phyloP scores from a whole-genome alignment of 2,329 filamentous ascomycete genomes.

The Penicillium sp. region DNA sequence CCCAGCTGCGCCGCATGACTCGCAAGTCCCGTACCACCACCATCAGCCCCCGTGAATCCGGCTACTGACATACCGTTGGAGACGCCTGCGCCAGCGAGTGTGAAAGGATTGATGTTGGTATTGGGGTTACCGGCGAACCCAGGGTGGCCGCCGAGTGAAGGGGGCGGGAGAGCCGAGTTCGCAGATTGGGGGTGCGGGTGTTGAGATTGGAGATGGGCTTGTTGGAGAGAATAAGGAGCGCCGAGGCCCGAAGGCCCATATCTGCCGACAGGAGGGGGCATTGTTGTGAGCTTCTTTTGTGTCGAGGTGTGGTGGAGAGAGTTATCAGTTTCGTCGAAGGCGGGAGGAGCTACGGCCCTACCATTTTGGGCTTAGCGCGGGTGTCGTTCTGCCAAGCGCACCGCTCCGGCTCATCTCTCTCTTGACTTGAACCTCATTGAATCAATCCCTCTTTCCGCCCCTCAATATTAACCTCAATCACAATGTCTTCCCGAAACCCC shows the following conservation, averaged over 20 bases:
- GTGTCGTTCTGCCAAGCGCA: conserved; percentile 4
- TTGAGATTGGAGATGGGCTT: conserved; percentile 46
- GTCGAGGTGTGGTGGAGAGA: conserved; percentile 13
- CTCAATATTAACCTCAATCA: conserved; percentile 20
- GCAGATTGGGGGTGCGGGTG: conserved; percentile 45
- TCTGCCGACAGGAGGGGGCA: conserved; percentile 61
- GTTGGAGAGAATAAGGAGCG: conserved; percentile 58
- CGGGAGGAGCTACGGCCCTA: conserved; percentile 10
- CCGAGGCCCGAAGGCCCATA: conserved; percentile 60
- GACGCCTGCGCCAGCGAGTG: conserved; percentile 49
- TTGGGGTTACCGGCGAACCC: conserved; percentile 67
- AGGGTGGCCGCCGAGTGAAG: conserved; percentile 66
- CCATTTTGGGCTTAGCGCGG: conserved; percentile 35
- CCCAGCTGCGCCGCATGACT: conserved; percentile 87
- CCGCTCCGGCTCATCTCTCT: conserved; percentile 18
- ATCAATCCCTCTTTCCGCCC: neutral
- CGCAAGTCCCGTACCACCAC: conserved; percentile 69
- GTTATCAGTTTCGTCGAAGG: conserved; percentile 23
- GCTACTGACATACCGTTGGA: conserved; percentile 60
- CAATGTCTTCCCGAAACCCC: conserved; percentile 64
- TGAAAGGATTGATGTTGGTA: conserved; percentile 68
- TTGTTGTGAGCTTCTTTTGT: conserved; percentile 32
- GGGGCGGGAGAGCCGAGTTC: conserved; percentile 53
- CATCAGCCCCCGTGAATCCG: conserved; percentile 58
- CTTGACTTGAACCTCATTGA: conserved; percentile 10